Evolutionary conservation across 805 yeast species (phyloP).

Genomic region (Isabelozyma heimii): DNA sequence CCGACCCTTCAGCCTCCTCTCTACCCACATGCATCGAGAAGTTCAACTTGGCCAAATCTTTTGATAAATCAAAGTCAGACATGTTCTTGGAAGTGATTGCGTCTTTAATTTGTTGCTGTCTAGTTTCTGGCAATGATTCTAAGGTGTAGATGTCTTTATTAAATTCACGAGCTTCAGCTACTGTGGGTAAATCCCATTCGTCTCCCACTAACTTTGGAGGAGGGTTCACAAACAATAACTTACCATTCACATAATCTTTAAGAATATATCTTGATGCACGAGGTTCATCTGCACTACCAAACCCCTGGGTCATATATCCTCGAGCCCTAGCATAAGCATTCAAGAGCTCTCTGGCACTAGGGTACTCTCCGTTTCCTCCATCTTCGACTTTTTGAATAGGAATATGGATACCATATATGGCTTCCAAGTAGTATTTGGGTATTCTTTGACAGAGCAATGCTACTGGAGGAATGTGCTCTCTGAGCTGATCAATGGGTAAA

Average conservation of each 20-base stretch:
- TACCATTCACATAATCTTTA: constrained; percentile 94
- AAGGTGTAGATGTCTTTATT: constrained; percentile 74
- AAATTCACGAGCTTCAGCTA: constrained; percentile 46
- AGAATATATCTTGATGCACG: constrained; percentile 89
- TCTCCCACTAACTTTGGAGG: constrained; percentile 74
- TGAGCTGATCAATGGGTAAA: constrained; percentile 94
- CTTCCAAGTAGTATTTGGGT: constrained; percentile 86
- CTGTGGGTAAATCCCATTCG: constrained; percentile 51
- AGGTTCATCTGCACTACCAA: constrained; percentile 94
- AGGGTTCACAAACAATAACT: constrained; percentile 77
- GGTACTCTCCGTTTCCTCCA: constrained; percentile 79
- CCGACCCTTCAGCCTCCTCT: constrained; percentile 25
- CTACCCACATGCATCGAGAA: constrained; percentile 67
- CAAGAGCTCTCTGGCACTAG: constrained; percentile 85
- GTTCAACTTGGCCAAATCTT: constrained; percentile 68
- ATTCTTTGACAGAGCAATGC: constrained; percentile 82
- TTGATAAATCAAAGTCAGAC: constrained; percentile 60
- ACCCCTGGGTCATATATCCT: constrained; percentile 96
- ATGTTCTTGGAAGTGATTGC: constrained; percentile 64
- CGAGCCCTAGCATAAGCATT: constrained; percentile 94
- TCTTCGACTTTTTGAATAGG: constrained; percentile 72
- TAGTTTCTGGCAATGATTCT: constrained; percentile 62
- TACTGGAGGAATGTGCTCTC: constrained; percentile 88
- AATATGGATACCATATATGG: constrained; percentile 89
- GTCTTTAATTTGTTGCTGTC: constrained; percentile 65